Percentiles rank a stretch among this genome's conserved stretches.
These are phyloP conservation scores for Cicer yamashitae DNA, from an alignment of 306 rosid genomes.

Conservation along the genomic window DNA sequence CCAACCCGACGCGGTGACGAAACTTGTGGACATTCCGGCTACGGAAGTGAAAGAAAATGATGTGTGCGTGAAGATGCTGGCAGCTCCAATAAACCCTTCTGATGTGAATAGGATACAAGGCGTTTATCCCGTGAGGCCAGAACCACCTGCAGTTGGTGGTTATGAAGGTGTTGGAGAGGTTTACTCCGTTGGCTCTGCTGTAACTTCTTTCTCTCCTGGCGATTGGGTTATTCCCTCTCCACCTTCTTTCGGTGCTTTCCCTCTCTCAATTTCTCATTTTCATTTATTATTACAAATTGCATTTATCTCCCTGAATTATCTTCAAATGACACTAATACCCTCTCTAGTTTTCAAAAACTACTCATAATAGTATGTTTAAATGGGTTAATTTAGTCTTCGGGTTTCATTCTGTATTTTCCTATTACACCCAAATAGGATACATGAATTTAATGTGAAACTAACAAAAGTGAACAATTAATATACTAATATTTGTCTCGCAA, in stretches of 20 bases:
- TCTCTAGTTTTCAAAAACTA: too few species aligned
- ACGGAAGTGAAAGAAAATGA: constrained; percentile 77
- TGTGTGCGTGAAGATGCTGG: constrained; percentile 88
- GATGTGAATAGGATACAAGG: constrained; percentile 92
- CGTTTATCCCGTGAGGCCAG: constrained; percentile 88
- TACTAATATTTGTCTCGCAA: background rate
- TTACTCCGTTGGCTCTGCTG: constrained; percentile 67
- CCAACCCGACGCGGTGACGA: constrained; percentile 76
- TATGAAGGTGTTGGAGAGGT: constrained; percentile 95
- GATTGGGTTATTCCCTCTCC: constrained; percentile 96
- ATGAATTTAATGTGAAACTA: too few species aligned
- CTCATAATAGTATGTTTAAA: too few species aligned
- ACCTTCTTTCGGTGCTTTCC: constrained; percentile 71
- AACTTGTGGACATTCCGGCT: constrained; percentile 58
- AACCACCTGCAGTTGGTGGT: constrained; percentile 90
- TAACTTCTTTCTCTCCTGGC: constrained; percentile 66
- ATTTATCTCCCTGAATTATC: too few species aligned
- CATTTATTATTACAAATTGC: background rate
- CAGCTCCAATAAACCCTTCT: constrained; percentile 90
- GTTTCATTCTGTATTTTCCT: too few species aligned
- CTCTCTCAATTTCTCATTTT: background rate
- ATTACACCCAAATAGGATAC: too few species aligned
- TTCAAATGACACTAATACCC: too few species aligned
- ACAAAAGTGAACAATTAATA: too few species aligned
- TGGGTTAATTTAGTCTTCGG: background rate